Conservation (phyloP, 441 rosid species). For the Arabidopsis hybrid region DNA sequence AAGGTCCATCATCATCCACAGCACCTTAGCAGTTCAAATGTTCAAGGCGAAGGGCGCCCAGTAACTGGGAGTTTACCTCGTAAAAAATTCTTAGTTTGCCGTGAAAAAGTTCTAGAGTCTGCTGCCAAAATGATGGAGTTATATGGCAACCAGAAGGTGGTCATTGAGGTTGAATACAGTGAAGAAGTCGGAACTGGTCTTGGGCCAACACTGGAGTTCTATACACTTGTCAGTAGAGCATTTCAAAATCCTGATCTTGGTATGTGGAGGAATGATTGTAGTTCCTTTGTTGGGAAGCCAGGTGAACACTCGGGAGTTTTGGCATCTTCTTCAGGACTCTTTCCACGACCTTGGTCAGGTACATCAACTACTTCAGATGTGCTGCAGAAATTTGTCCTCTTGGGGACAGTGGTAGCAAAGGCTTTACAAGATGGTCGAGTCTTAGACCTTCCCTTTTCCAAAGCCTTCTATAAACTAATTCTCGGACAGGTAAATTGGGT, state of each 20-base stretch:
- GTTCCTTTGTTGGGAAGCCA: slow-evolving; percentile 41
- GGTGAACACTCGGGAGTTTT: slow-evolving; percentile 47
- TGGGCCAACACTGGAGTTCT: slow-evolving; percentile 98
- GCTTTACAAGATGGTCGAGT: slow-evolving; percentile 98
- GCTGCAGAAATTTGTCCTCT: slow-evolving; percentile 68
- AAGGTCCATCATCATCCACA: slow-evolving; percentile 51
- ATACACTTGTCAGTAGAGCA: slow-evolving; percentile 89
- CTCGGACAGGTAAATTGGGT: slow-evolving; percentile 73
- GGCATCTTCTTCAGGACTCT: slow-evolving; percentile 68
- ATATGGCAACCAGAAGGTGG: slow-evolving; percentile 63
- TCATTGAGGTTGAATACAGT: slow-evolving; percentile 85
- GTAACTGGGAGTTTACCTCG: slow-evolving; percentile 60
- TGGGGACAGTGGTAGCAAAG: slow-evolving; percentile 93
- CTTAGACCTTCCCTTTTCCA: slow-evolving; percentile 91
- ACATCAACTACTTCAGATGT: slow-evolving; percentile 56
- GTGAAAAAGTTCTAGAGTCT: slow-evolving; percentile 81
- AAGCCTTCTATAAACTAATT: slow-evolving; percentile 86
- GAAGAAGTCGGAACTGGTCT: slow-evolving; percentile 99
- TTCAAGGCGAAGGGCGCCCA: slow-evolving; percentile 61
- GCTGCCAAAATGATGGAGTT: slow-evolving; percentile 89
- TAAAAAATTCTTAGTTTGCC: slow-evolving; percentile 76
- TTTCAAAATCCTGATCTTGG: slow-evolving; percentile 82
- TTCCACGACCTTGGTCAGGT: slow-evolving; percentile 84
- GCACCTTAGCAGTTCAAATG: slow-evolving; percentile 56
- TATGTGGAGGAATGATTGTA: slow-evolving; percentile 90